These are phyloP conservation scores for Phytopythium litorale DNA, from an alignment of 352 stramenopile genomes.

Conservation along the genomic window DNA sequence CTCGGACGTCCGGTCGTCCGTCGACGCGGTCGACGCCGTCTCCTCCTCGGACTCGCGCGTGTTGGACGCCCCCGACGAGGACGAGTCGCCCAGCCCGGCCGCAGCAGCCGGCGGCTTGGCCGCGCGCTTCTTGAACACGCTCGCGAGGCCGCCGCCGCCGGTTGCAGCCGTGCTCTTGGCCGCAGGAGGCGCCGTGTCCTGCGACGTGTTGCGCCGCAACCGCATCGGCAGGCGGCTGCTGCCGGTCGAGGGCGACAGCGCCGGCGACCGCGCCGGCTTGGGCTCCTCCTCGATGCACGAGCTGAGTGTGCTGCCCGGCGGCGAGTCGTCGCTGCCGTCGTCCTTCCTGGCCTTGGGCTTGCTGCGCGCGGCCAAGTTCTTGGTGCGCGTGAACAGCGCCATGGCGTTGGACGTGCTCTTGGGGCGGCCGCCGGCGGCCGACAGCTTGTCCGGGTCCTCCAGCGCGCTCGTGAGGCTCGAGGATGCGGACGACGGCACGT, in stretches of 20 bases:
- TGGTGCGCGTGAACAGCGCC: slow-evolving; percentile 44
- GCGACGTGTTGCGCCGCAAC: slow-evolving; percentile 6
- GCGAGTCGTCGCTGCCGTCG: slow-evolving; percentile 4
- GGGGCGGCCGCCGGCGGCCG: slow-evolving; percentile 8
- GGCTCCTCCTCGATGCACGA: background rate
- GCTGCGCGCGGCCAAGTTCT: slow-evolving; percentile 23
- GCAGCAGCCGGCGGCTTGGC: slow-evolving; percentile 9
- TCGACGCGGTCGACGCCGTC: slow-evolving; percentile 31
- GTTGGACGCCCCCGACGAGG: slow-evolving; percentile 13
- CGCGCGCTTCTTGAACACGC: slow-evolving; percentile 31
- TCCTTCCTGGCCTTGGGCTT: slow-evolving; percentile 1
- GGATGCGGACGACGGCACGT: slow-evolving; percentile 16
- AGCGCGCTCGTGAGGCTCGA: slow-evolving; percentile 17
- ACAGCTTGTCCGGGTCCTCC: slow-evolving; percentile 5
- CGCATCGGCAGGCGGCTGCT: slow-evolving; percentile 1
- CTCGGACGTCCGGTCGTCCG: slow-evolving; percentile 25
- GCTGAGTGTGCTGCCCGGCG: background rate
- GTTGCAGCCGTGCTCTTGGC: slow-evolving; percentile 5
- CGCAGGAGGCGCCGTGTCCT: background rate
- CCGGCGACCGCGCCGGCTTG: too few relatives aligned
- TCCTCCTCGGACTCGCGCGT: slow-evolving; percentile 43
- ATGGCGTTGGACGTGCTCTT: slow-evolving; percentile 43
- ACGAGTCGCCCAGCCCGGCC: slow-evolving; percentile 3
- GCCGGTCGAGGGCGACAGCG: slow-evolving; percentile 4
- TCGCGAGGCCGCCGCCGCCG: slow-evolving; percentile 19